Evolutionary conservation across 192 early-diverging fungal genomes (phyloP), one percentile per base, ranked within the genome.

Genomic region (Mortierella alpina): DNA sequence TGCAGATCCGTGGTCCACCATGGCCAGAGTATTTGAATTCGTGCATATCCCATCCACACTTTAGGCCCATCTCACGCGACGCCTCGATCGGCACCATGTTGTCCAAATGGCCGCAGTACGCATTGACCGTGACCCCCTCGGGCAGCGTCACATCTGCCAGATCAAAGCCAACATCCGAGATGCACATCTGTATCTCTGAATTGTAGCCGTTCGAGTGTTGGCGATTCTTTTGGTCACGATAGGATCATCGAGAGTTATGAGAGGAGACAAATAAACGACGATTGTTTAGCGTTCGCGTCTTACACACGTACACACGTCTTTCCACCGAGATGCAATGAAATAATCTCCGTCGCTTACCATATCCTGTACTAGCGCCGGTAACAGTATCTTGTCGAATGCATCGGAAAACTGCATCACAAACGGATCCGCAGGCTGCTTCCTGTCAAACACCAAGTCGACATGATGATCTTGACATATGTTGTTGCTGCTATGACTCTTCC

Each of bases 191-290:
- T 54, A 80, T 80, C 55, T 80, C 77, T 6, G 70, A 59, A 23
- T 80, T 80, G 51, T 80, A 80, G 50, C 77, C 77, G 23, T 72
- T 72, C 8, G 77, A 80, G 52, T 72, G 70, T 31, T 80, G 77
- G 9, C 69, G 77, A 62, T 80, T 80, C 77, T 80, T 80, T 45
- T 40, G n/a, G n/a, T 48, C 5, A 54, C 48, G 52, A 70, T 17
- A 70, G 51, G 11, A 59, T 12, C 39, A 70, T 50, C 11, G 44
- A 47, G 31, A 58, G 23, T 41, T 22, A 59, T 15, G 40, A 59
- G 58, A n/a, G 31, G 40, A 31, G 31, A 31, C 31, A 31, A 31
- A 3, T 31, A 31, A 31, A 31, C 31, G 31, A 3, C 31, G 31
- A 2, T 31, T 31, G 31, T 31, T 31, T 31, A 31, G 31, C 31